Evolutionary conservation across 1,284 basidiomycete species (phyloP), one percentile per base, ranked within the genome.

Genomic region (Stygiomarasmius scandens): DNA sequence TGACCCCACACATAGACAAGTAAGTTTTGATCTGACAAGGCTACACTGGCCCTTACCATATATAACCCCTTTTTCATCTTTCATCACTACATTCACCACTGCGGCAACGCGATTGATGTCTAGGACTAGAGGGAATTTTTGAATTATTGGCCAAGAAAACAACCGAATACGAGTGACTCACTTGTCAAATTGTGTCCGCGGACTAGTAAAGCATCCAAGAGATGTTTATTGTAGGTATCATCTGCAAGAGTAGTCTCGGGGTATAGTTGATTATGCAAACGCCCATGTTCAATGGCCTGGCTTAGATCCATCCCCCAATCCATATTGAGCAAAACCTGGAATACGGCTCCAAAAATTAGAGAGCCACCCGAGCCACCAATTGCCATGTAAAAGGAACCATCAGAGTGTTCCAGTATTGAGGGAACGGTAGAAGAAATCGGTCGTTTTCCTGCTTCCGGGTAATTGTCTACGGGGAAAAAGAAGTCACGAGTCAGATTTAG

Each of bases 231-330:
- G 64, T 88, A 85, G 0, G 81, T 78, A 59, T 79, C 73, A 63
- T 96, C 95, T 27, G 84, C 80, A 12, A 88, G 83, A 3, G 92
- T 79, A 24, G 73, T 46, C 14, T 69, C 58, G 0, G 96, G 96
- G 60, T 88, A 89, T 25, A 97, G 77, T 70, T 98, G 96, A 68
- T 97, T 86, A 68, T 98, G 96, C n/a, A 97, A 69, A n/a, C 96
- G 81, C 0, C 92, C 89, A 61, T 76, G 82, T 72, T 98, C 96
- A 36, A 98, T 86, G 0, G 96, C 93, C 29, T 81, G 71, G 58
- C 89, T 87, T 29, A 91, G 71, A 66, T 96, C 87, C 73, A 92
- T 78, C 0, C 90, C 95, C 82, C 90, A 92, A 55, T 92, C 69
- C 22, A 94, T 69, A 70, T 96, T 94, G 22, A 97, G 72, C 8